phyloP scores from a whole-genome alignment of 805 yeast genomes.

The Ogataea chonburiensis region DNA sequence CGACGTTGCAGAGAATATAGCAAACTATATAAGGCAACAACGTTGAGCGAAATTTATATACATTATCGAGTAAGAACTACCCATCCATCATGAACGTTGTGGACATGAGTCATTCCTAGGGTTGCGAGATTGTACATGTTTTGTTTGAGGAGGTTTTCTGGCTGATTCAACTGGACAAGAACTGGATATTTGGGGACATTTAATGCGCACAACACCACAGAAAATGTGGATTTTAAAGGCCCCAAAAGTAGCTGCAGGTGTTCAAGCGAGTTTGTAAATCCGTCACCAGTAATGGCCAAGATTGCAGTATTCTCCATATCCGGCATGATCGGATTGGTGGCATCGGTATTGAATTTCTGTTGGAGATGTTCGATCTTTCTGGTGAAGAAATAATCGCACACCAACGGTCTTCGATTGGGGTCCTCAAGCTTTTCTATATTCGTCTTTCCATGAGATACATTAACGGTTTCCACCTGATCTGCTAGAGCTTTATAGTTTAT shows the following conservation, averaged over 20 bases:
- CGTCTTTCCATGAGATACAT: conserved; percentile 14
- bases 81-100: conserved; percentile 19
- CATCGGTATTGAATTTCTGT: conserved; percentile 3
- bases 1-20: conserved; percentile 70
- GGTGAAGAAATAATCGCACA: conserved; percentile 24
- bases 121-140: conserved; percentile 27
- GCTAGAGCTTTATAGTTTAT: conserved; percentile 19
- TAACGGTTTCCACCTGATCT: conserved; percentile 21
- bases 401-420: conserved; percentile 22
- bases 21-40: conserved; percentile 51
- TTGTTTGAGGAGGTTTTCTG: conserved; percentile 10
- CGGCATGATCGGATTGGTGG: conserved; percentile 2
- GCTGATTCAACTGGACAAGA: conserved; percentile 15
- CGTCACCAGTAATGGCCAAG: conserved; percentile 19
- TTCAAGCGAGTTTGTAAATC: conserved; percentile 12
- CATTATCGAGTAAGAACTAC: conserved; percentile 18
- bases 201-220: conserved; percentile 20
- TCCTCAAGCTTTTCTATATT: conserved; percentile 14
- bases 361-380: conserved; percentile 8
- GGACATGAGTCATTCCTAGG: conserved; percentile 27
- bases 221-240: conserved; percentile 8
- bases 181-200: conserved; percentile 28
- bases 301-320: conserved; percentile 8
- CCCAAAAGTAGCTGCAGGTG: conserved; percentile 13
- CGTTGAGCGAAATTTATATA: conserved; percentile 15